phyloP scores from a whole-genome alignment of 495 filamentous ascomycete genomes.

The Daldinia grandis region DNA sequence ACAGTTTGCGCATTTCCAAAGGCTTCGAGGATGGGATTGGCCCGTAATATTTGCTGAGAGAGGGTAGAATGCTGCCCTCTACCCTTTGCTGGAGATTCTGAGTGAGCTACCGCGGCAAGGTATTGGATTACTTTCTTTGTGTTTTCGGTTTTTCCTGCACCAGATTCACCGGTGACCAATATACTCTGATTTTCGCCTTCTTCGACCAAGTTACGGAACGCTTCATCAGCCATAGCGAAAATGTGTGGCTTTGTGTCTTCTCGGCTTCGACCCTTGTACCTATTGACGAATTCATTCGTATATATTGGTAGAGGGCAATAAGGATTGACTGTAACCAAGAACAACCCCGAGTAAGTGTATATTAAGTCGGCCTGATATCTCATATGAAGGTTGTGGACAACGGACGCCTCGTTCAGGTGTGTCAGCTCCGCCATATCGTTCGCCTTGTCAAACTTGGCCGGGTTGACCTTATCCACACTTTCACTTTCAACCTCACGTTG shows the following conservation, averaged over 20 bases:
- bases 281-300: slow-evolving; percentile 93
- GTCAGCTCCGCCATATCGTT: slow-evolving; percentile 99
- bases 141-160: slow-evolving; percentile 98
- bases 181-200: slow-evolving; percentile 98
- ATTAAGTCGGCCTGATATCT: slow-evolving; percentile 95
- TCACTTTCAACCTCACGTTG: slow-evolving; percentile 87
- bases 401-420: slow-evolving; percentile 95
- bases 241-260: slow-evolving; percentile 98
- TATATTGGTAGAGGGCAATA: slow-evolving; percentile 96
- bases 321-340: slow-evolving; percentile 96
- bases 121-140: slow-evolving; percentile 99
- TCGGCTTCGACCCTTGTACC: slow-evolving; percentile 88
- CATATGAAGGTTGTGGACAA: slow-evolving; percentile 95
- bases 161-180: slow-evolving; percentile 97
- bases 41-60: slow-evolving; percentile 95
- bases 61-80: slow-evolving; percentile 80
- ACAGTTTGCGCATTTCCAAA: slow-evolving; percentile 99
- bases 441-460: slow-evolving; percentile 98
- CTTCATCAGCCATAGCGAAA: slow-evolving; percentile 97
- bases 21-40: slow-evolving; percentile 97
- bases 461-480: slow-evolving; percentile 97
- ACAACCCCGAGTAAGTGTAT: slow-evolving; percentile 98
- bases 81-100: slow-evolving; percentile 72
- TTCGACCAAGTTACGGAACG: slow-evolving; percentile 93
- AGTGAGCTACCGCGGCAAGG: slow-evolving; percentile 89